Conservation (phyloP, 1,139 yeast species). For the Yamadazyma oceani region DNA sequence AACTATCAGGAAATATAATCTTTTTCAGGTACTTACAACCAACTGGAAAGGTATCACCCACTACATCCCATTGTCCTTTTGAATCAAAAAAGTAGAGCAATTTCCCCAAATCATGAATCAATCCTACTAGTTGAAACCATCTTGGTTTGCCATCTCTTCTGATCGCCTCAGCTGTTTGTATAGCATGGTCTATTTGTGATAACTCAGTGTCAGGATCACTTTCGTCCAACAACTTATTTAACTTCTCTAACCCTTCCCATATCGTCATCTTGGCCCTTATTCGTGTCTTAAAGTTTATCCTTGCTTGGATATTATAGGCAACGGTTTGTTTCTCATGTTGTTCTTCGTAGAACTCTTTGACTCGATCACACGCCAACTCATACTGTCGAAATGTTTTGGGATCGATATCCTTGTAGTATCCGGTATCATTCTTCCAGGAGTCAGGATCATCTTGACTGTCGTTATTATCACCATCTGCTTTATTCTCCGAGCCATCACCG, state of each 20-base stretch:
- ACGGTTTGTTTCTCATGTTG: slow-evolving; percentile 74
- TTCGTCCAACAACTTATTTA: slow-evolving; percentile 65
- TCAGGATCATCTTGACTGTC: slow-evolving; percentile 7
- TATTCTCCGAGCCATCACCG: not conserved
- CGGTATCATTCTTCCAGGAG: slow-evolving; percentile 29
- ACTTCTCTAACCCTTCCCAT: slow-evolving; percentile 68
- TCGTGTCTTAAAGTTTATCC: slow-evolving; percentile 69
- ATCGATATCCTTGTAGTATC: slow-evolving; percentile 37
- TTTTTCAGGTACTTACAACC: slow-evolving; percentile 65
- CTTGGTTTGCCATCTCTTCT: slow-evolving; percentile 66
- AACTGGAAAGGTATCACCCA: slow-evolving; percentile 76
- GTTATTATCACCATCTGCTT: slow-evolving; percentile 1
- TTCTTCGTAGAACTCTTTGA: slow-evolving; percentile 63
- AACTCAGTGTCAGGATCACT: slow-evolving; percentile 76
- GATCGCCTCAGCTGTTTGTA: slow-evolving; percentile 77
- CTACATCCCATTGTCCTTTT: slow-evolving; percentile 81
- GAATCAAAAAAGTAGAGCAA: slow-evolving; percentile 68
- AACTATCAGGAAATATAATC: slow-evolving; percentile 62
- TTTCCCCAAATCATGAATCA: slow-evolving; percentile 72
- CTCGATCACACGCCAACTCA: slow-evolving; percentile 69
- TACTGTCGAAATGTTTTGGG: slow-evolving; percentile 58
- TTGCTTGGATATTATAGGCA: slow-evolving; percentile 68
- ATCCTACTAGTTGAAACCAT: slow-evolving; percentile 75
- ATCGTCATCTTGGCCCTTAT: slow-evolving; percentile 64
- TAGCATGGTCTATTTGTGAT: slow-evolving; percentile 73